These are phyloP conservation scores for Aspergillus sp. DNA, from an alignment of 2,329 filamentous ascomycete species.

Conservation along the genomic window DNA sequence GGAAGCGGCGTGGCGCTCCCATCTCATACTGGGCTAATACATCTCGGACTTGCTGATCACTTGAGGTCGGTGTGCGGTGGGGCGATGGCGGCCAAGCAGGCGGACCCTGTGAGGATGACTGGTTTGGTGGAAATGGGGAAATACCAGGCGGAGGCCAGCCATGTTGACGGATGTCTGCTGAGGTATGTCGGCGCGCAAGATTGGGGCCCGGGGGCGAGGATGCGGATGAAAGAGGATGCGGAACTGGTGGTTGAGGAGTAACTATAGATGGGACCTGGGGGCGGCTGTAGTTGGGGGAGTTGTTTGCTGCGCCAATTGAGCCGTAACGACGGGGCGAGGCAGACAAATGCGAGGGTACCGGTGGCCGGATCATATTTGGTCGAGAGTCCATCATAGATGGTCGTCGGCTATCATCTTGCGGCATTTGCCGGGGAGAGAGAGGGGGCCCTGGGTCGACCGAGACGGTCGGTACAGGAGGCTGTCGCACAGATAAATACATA, in stretches of 20 bases:
- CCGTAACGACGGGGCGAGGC: constrained; percentile 79
- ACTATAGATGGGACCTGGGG: constrained; percentile 65
- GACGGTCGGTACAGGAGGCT: constrained; percentile 63
- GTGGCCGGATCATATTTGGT: constrained; percentile 70
- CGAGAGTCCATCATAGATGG: constrained; percentile 65
- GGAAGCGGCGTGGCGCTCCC: constrained; percentile 52
- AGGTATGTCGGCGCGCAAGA: constrained; percentile 82
- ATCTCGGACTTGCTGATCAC: constrained; percentile 64
- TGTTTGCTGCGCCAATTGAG: constrained; percentile 71
- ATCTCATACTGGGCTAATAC: constrained; percentile 67
- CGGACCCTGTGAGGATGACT: constrained; percentile 61
- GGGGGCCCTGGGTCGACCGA: constrained; percentile 68
- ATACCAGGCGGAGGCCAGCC: constrained; percentile 65
- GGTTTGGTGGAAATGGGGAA: constrained; percentile 67
- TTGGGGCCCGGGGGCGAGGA: constrained; percentile 62
- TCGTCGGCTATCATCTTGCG: constrained; percentile 79
- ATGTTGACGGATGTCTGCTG: constrained; percentile 89
- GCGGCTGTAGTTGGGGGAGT: constrained; percentile 72
- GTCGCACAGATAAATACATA: constrained; percentile 61
- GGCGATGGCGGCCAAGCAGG: constrained; percentile 69
- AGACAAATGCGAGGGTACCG: constrained; percentile 78
- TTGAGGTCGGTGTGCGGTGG: constrained; percentile 50
- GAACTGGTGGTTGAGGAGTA: constrained; percentile 68
- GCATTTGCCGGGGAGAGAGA: constrained; percentile 81
- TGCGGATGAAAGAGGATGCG: constrained; percentile 60